phyloP scores from a whole-genome alignment of 306 rosid genomes.

The Cicer judaicum region DNA sequence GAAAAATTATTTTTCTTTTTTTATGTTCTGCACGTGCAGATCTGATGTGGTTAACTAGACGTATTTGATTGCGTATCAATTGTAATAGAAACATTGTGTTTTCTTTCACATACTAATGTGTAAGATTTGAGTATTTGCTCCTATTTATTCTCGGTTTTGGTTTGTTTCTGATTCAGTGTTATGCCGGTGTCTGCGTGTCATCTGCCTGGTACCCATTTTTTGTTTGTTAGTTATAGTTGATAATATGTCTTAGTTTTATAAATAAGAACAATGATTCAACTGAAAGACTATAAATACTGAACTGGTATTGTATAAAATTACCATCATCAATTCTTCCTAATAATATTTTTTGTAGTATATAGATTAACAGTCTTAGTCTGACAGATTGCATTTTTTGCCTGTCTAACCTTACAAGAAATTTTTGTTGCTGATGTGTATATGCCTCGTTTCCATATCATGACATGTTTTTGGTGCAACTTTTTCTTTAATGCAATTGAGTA shows the following conservation, averaged over 20 bases:
- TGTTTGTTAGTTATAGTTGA: background rate
- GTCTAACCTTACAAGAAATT: background rate
- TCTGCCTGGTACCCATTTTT: constrained; percentile 5
- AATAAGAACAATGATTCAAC: background rate
- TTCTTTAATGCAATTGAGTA: constrained; percentile 27
- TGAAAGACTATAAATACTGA: background rate
- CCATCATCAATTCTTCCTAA: constrained; percentile 2
- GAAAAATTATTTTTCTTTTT: constrained; percentile 1
- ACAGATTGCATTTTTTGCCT: background rate
- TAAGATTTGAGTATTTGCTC: constrained; percentile 31
- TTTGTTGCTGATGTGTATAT: constrained; percentile 14
- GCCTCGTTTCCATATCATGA: constrained; percentile 26
- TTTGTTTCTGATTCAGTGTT: constrained; percentile 4
- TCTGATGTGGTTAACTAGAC: constrained; percentile 28
- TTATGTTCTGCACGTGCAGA: background rate
- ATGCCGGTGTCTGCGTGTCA: background rate
- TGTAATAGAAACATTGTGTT: background rate
- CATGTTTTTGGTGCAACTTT: background rate
- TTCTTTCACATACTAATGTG: constrained; percentile 5
- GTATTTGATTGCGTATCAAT: constrained; percentile 16
- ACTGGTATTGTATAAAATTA: constrained; percentile 6
- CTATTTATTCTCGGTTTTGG: constrained; percentile 19
- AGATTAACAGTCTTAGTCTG: background rate
- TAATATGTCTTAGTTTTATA: background rate
- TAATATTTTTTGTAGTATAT: background rate